Evolutionary conservation across 106 monocot species (phyloP).

Genomic region (Alisma plantagoaquatica): DNA sequence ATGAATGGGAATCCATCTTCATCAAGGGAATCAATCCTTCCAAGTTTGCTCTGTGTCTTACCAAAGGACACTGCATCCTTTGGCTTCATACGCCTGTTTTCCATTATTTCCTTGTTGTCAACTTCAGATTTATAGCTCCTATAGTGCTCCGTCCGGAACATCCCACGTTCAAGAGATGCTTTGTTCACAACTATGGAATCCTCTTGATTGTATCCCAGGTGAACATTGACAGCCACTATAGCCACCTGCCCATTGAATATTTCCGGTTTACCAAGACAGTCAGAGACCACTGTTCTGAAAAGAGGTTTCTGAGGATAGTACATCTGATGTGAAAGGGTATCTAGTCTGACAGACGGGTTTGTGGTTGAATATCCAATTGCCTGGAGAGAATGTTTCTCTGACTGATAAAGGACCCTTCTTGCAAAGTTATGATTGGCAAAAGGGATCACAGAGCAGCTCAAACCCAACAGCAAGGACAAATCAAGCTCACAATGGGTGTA

Average conservation of each 20-base stretch:
- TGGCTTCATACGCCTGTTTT: constrained; percentile 30
- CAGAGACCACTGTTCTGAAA: constrained; percentile 62
- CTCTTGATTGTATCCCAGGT: constrained; percentile 95
- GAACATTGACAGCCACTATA: constrained; percentile 95
- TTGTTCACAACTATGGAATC: constrained; percentile 92
- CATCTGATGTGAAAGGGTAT: constrained; percentile 73
- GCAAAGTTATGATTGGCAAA: constrained; percentile 96
- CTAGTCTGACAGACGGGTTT: constrained; percentile 65
- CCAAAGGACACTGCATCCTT: constrained; percentile 78
- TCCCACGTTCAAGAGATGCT: constrained; percentile 72
- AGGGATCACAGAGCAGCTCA: constrained; percentile 90
- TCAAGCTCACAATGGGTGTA: constrained; percentile 91
- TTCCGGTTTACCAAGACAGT: constrained; percentile 65
- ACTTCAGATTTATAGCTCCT: constrained; percentile 91
- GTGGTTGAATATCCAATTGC: constrained; percentile 85
- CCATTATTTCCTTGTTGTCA: constrained; percentile 49
- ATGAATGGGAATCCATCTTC: constrained; percentile 90
- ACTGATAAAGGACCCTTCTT: constrained; percentile 71
- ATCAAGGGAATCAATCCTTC: constrained; percentile 79
- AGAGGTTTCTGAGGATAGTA: constrained; percentile 94
- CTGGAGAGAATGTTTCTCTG: constrained; percentile 96
- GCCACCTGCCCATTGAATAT: constrained; percentile 97
- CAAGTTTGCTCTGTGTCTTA: constrained; percentile 69
- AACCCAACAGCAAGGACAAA: constrained; percentile 65
- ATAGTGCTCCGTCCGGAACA: constrained; percentile 92